Base-by-base conservation (phyloP, 164 flowering plant genomes). In the Paratinospora sagittata region DNA sequence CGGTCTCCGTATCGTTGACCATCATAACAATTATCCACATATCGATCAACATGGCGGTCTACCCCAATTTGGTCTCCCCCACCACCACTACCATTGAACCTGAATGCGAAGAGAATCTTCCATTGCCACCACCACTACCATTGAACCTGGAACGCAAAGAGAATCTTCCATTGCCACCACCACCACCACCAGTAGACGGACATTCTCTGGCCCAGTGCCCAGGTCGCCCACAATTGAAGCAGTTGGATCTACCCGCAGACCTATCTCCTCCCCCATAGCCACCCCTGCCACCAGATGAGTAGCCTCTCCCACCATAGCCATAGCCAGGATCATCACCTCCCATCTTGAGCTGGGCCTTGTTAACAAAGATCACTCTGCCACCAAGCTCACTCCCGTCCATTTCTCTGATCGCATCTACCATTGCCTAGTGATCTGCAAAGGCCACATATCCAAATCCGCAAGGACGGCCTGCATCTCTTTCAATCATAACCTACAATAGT, bases 401-500 rank as follows among this genome's bases (percentile, higher is more conserved):
- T 74, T 93, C 96, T 43, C 86, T 82, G 57, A 96, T 92, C 47
- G 99, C 93, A 80, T 89, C 92, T 62, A 93, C 98, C 98, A 93
- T 85, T 34, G 84, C 95, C 58, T 95, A 82, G n/a, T 85, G 97
- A 77, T 96, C 99, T 63, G 93, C 80, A 83, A 87, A 96, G 14
- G 98, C 93, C 67, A 96, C 86, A 80, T 93, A 96, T n/a, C 97
- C 99, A 85, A 93, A 96, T 61, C 99, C 99, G 47, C 98, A 96
- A 66, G 97, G 95, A 19, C 97, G 91, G 19, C 92, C 92, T 16
- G 98, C 86, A 74, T 90, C 96, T 82, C 97, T 91, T 75, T 96
- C 99, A 79, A 85, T 27, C 98, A 96, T 90, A 69, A 95, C 83
- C 99, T 95, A 76, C 83, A 81, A 47, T 72, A n/a, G n/a, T n/a